phyloP scores from a whole-genome alignment of 2,329 filamentous ascomycete genomes.

The Pyrenophora tritici-repentis region DNA sequence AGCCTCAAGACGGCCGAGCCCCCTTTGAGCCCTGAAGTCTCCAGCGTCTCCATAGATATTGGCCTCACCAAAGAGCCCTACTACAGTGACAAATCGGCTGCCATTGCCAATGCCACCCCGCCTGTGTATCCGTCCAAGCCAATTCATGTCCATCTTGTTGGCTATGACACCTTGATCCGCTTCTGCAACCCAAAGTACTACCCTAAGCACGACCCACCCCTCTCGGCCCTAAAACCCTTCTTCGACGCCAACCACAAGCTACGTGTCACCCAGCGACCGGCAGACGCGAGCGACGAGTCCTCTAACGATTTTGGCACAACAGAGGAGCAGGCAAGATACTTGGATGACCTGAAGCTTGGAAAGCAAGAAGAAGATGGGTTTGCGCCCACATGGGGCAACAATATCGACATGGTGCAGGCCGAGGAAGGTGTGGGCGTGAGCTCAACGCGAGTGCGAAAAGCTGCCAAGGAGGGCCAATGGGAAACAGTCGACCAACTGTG shows the following conservation, averaged over 20 bases:
- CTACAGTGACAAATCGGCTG: conserved; percentile 72
- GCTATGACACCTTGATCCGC: conserved; percentile 76
- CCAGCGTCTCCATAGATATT: conserved; percentile 60
- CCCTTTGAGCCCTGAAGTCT: conserved; percentile 5
- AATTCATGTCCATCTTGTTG: conserved; percentile 69
- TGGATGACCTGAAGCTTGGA: conserved; percentile 56
- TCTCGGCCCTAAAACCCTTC: conserved; percentile 64
- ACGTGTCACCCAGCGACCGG: conserved; percentile 66
- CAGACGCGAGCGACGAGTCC: conserved; percentile 40
- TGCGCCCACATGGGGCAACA: conserved; percentile 61
- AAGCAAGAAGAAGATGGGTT: conserved; percentile 61
- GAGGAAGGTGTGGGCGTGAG: conserved; percentile 56
- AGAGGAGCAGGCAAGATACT: conserved; percentile 60
- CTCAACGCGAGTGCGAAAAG: conserved; percentile 66
- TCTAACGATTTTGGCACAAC: conserved; percentile 64
- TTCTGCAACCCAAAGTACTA: conserved; percentile 78
- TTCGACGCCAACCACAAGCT: conserved; percentile 64
- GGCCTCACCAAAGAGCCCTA: conserved; percentile 73
- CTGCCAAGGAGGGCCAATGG: conserved; percentile 57
- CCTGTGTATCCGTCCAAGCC: conserved; percentile 45
- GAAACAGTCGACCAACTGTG: conserved; percentile 60
- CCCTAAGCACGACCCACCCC: conserved; percentile 51
- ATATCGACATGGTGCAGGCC: conserved; percentile 65
- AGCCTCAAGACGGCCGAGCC: conserved; percentile 15
- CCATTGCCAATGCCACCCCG: conserved; percentile 55